Base-by-base conservation (phyloP, 2,329 filamentous ascomycete species). In the Cladophialophora chaetospira region DNA sequence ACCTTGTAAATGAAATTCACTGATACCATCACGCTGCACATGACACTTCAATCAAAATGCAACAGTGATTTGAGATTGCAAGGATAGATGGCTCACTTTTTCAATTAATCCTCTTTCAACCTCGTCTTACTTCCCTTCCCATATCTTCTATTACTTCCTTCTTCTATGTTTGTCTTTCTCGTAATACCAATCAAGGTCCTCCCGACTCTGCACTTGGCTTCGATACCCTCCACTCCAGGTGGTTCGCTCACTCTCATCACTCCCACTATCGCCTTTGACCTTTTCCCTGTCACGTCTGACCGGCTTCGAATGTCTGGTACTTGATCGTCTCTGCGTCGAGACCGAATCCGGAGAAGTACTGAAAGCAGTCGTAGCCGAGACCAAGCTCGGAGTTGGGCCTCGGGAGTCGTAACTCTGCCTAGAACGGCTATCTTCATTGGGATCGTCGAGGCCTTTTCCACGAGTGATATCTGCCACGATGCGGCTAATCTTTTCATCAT, bases 131-230 rank as follows among this genome's bases (percentile, higher is more conserved):
- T n/a, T n/a, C n/a, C n/a, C n/a, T n/a, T n/a, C n/a, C n/a, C n/a
- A n/a, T n/a, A n/a, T n/a, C n/a, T n/a, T n/a, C n/a, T n/a, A 9
- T 38, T 38, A 38, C 35, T 15, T 9, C 40, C 23, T 44, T 3
- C 19, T 21, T 44, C 21, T 26, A 1, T 21, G 9, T n/a, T 10
- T 44, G 4, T 15, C 23, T 2, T 25, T 15, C 6, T 23, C 42
- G 28, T 58, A 58, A 40, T 48, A 53, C 55, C 55, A 58, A 17
- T 29, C 29, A 2, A 58, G 23, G 21, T 53, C 50, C 11, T 53
- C 29, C 15, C 44, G 36, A 17, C 13, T 13, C 17, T 17, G 26
- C 3, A 57, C 11, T 5, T 35, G 38, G 19, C 33, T 25, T 5
- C 21, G 33, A 23, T 48, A 57, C 23, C 13, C 29, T 26, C 31